phyloP scores from a whole-genome alignment of 1,284 basidiomycete genomes.

The Veloboletus limbatus region DNA sequence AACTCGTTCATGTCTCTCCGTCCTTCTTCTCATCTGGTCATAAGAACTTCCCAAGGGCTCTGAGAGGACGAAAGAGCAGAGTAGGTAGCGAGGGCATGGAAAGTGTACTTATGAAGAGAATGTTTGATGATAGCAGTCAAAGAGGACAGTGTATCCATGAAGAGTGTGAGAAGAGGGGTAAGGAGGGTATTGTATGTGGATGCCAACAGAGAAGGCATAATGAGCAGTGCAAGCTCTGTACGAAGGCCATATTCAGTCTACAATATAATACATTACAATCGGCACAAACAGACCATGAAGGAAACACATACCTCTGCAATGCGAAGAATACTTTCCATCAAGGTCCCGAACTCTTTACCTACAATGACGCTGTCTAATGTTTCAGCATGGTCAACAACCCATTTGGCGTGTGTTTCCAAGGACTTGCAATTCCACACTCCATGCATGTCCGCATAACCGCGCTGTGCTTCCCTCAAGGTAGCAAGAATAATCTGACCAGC shows the following conservation, averaged over 20 bases:
- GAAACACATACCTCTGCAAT: conserved; percentile 55
- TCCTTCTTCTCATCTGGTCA: conserved; percentile 41
- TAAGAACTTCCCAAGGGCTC: conserved; percentile 63
- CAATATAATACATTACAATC: conserved; percentile 10
- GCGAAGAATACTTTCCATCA: conserved; percentile 58
- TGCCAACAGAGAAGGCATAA: conserved; percentile 44
- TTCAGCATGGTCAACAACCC: conserved; percentile 64
- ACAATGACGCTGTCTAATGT: conserved; percentile 58
- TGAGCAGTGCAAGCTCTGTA: conserved; percentile 58
- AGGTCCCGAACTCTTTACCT: conserved; percentile 66
- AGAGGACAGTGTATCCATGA: conserved; percentile 58
- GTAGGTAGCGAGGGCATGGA: conserved; percentile 73
- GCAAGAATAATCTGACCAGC: conserved; percentile 60
- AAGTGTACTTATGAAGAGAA: conserved; percentile 78
- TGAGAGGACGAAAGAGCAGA: conserved; percentile 54
- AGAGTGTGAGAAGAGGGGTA: conserved; percentile 58
- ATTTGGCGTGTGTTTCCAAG: conserved; percentile 64
- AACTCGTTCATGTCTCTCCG: conserved; percentile 61
- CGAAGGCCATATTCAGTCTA: conserved; percentile 58
- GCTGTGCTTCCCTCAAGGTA: conserved; percentile 68
- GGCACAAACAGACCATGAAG: not conserved
- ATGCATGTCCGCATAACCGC: conserved; percentile 80
- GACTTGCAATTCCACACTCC: conserved; percentile 72
- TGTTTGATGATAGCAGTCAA: conserved; percentile 72
- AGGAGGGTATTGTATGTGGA: conserved; percentile 61